A percentile compares a stretch with the other conserved stretches of the same genome.
These are phyloP conservation scores for Blastobotrys muscicola DNA, from an alignment of 805 yeast species.

Conservation along the genomic window DNA sequence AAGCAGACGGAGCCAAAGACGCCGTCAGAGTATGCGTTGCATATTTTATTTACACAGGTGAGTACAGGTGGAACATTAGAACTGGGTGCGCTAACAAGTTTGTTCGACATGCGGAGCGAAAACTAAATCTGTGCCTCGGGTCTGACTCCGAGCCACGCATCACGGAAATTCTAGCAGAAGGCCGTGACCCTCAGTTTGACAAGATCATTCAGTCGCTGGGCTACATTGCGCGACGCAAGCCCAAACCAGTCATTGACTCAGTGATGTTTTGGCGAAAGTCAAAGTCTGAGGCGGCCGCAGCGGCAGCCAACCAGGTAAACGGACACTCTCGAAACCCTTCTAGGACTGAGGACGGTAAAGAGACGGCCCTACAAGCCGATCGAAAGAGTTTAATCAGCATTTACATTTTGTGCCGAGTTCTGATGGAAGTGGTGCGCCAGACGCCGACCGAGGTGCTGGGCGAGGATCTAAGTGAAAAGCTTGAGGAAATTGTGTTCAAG, in stretches of 20 bases:
- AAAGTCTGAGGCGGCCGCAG: conserved; percentile 75
- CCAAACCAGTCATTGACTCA: conserved; percentile 93
- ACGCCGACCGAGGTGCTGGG: conserved; percentile 66
- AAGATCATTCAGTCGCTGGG: conserved; percentile 80
- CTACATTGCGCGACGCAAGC: conserved; percentile 78
- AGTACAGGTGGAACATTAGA: conserved; percentile 3
- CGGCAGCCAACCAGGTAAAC: conserved; percentile 45
- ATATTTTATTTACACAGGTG: conserved; percentile 80
- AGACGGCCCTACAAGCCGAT: conserved; percentile 74
- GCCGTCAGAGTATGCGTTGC: conserved; percentile 74
- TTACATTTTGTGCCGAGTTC: conserved; percentile 79
- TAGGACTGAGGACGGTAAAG: conserved; percentile 19
- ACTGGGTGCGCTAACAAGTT: conserved; percentile 31
- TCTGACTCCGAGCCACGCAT: conserved; percentile 64
- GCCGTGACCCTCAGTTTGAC: conserved; percentile 80
- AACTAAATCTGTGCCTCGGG: conserved; percentile 61
- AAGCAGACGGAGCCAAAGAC: conserved; percentile 17
- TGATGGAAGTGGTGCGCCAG: conserved; percentile 86
- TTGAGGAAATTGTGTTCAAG: conserved; percentile 89
- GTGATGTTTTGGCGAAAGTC: conserved; percentile 98
- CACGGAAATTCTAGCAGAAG: conserved; percentile 69
- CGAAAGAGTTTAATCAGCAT: conserved; percentile 79
- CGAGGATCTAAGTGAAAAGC: conserved; percentile 66
- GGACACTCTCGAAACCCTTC: conserved; percentile 4
- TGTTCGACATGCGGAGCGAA: conserved; percentile 86